Evolutionary conservation across 179 eudicot genomes (phyloP), one percentile per base, ranked within the genome.

Genomic region (Actinidia polygama): DNA sequence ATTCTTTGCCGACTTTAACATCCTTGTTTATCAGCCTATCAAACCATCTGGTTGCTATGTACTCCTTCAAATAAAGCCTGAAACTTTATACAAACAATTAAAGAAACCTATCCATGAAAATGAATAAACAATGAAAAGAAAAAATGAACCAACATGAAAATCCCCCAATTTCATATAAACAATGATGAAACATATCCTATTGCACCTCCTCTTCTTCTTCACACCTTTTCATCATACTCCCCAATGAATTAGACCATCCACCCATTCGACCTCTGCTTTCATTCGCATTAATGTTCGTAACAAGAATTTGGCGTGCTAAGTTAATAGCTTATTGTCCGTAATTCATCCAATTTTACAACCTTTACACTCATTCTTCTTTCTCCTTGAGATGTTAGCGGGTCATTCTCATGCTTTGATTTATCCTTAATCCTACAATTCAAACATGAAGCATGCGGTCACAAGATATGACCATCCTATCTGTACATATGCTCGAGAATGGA

Each of bases 11-110:
- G n/a, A n/a, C 82, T 71, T 84, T 83, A 72, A 90, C 86, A 86
- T 94, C 99, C 84, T 87, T 95, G 70, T 79, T 90, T 40, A 94
- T 74, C 49, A 95, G 88, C 53, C 97, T 97, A 71, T 92, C 92
- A 80, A 73, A 91, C 99, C 99, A 95, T 87, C 89, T 91, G 79
- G 26, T 85, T 80, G 86, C 94, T 58, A 83, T 85, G 67, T 83
- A 79, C n/a, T 76, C 93, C 99, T 95, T 93, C 75, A 84, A 58
- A 69, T 61, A 67, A 53, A 66, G 8, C 58, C 74, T 70, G 30
- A n/a, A 10, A 2, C 23, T 55, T 10, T 6, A 51, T 51, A 10
- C 11, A 51, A 55, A 55, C 11, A 16, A 16, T 3, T 1, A 55
- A 55, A 55, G 59, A 55, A 16, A 55, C 11, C 4, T 55, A 55